These are phyloP conservation scores for Dillenia suffruticosa DNA, from an alignment of 164 flowering plant genomes.

Conservation along the genomic window DNA sequence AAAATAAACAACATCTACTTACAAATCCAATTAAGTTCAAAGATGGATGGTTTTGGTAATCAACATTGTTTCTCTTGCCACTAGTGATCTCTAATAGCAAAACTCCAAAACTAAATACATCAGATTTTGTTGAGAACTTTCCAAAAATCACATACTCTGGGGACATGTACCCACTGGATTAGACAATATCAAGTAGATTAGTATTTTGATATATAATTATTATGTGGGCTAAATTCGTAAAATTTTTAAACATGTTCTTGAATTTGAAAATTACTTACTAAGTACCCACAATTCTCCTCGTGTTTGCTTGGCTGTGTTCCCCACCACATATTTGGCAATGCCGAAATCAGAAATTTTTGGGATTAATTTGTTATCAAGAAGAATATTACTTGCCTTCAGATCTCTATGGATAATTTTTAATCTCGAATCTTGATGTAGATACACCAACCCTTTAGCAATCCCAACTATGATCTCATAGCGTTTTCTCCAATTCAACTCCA, in stretches of 20 bases:
- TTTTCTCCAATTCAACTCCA: not conserved
- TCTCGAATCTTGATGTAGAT: slow-evolving; percentile 4
- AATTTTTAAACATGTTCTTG: not conserved
- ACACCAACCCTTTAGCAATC: not conserved
- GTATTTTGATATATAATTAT: not conserved
- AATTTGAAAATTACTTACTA: not conserved
- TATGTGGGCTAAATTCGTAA: not conserved
- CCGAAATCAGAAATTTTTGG: slow-evolving; percentile 3
- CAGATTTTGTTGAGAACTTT: not conserved
- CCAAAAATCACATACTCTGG: not conserved
- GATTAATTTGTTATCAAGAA: not conserved
- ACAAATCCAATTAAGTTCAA: slow-evolving; percentile 13
- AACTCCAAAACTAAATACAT: slow-evolving; percentile 13
- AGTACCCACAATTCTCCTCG: not conserved
- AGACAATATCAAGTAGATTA: not conserved
- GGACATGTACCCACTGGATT: not conserved
- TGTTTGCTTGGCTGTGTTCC: not conserved
- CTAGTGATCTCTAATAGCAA: slow-evolving; percentile 15
- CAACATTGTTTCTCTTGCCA: slow-evolving; percentile 8
- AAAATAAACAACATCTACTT: not conserved
- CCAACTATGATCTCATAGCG: not conserved
- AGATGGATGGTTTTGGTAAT: not conserved
- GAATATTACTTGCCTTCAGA: not conserved
- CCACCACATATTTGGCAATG: not conserved
- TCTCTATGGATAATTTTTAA: not conserved